Base-by-base conservation (phyloP, 140 eudicot species). In the Oenanthe javanica region DNA sequence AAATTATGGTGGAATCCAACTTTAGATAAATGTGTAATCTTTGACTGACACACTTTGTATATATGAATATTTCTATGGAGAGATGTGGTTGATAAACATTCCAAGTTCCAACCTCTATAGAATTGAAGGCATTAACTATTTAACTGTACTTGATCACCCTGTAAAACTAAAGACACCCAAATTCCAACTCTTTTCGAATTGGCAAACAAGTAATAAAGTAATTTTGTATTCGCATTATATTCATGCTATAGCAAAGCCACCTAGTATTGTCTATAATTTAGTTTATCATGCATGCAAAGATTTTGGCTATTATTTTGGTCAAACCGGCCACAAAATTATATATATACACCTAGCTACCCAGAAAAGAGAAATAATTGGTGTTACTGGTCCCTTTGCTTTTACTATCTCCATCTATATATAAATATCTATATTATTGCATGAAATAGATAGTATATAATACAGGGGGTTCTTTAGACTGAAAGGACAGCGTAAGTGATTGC, bases 1-100 rank as follows among this genome's bases (percentile, higher is more conserved):
- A 61, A 61, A 61, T n/a, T 8, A 61, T 61, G 69, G 69, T 61
- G 69, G 69, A 61, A 61, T 61, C 69, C 69, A 61, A 61, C 69
- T 61, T 61, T 61, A 61, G 69, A 8, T 61, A 6, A 19, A 21
- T 61, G 69, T n/a, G 69, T 61, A 61, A n/a, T 61, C 13, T 61
- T 61, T 61, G 69, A 61, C 69, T 55, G 63, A 55, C 36, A 9
- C 66, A 57, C 66, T 57, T 57, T 57, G 66, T 4, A 61, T 23
- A 8, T 16, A 8, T 52, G 16, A 6, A 52, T 52, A 52, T 50
- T 11, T 50, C 27, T 31, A 57, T 1, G 12, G 27, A 59, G 67
- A 59, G 67, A 59, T 59, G 31, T 61, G 69, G 69, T 61, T 61
- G 14, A n/a, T n/a, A n/a, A 31, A 61, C 36, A n/a, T 61, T 9